A percentile compares a stretch with the other conserved stretches of the same genome.
Conservation (phyloP, 768 basidiomycete genomes). For the Psilocybe sp. region DNA sequence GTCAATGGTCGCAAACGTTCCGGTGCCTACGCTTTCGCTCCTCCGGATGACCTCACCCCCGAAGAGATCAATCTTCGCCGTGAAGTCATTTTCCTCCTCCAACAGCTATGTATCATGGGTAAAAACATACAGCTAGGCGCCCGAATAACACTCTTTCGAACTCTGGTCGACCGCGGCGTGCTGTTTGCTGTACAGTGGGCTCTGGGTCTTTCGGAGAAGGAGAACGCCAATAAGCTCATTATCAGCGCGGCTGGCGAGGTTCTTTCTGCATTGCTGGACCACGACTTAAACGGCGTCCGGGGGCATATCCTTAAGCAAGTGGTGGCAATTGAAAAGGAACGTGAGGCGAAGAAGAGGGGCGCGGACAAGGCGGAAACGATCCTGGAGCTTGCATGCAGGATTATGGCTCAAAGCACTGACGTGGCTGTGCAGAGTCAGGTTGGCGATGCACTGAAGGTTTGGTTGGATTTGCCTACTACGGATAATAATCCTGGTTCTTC, state of each 20-base stretch:
- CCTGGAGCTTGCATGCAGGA: slow-evolving; percentile 68
- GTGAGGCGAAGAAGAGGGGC: slow-evolving; percentile 50
- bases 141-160: slow-evolving; percentile 82
- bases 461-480: slow-evolving; percentile 73
- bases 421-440: slow-evolving; percentile 88
- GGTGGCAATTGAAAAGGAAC: slow-evolving; percentile 65
- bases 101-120: slow-evolving; percentile 92
- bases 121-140: slow-evolving; percentile 93
- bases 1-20: slow-evolving; percentile 26
- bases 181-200: slow-evolving; percentile 94
- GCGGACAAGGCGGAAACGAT: slow-evolving; percentile 71
- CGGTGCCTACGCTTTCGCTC: slow-evolving; percentile 49
- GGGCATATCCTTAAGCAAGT: slow-evolving; percentile 83
- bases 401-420: slow-evolving; percentile 79
- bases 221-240: slow-evolving; percentile 48
- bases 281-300: slow-evolving; percentile 85
- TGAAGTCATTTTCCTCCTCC: slow-evolving; percentile 84
- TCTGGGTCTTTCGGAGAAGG: slow-evolving; percentile 62
- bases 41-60: slow-evolving; percentile 53
- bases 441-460: slow-evolving; percentile 79
- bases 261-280: slow-evolving; percentile 81
- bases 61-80: slow-evolving; percentile 56
- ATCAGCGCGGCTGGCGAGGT: slow-evolving; percentile 86
- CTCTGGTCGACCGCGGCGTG: slow-evolving; percentile 84
- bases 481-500: slow-evolving; percentile 22